Evolutionary conservation across 108 stramenopile genomes (phyloP).

Genomic region (Stephanodiscus minutulus): DNA sequence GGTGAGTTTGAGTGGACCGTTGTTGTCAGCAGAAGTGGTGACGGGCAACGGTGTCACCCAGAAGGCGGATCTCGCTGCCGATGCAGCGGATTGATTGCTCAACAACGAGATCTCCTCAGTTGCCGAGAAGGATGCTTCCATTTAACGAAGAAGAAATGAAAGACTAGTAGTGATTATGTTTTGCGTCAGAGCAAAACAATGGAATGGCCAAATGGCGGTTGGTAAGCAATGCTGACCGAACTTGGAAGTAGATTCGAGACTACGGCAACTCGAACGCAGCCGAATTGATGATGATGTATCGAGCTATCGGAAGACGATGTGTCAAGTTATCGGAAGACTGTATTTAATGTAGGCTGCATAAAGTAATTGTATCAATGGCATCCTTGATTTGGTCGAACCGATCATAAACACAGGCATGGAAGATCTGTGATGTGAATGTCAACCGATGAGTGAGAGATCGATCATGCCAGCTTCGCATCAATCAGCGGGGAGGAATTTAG

Average conservation of each 20-base stretch:
- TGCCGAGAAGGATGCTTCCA: conserved; percentile 12
- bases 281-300: neutral
- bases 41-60: neutral
- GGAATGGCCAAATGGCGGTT: neutral
- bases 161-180: neutral
- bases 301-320: neutral
- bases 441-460: no score
- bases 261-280: neutral
- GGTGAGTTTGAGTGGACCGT: conserved; percentile 48
- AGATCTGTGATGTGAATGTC: no score
- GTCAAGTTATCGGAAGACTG: conserved; percentile 9
- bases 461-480: no score
- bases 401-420: no score
- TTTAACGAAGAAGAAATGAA: conserved; percentile 16
- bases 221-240: neutral
- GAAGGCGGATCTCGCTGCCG: conserved; percentile 14
- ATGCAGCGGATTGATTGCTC: conserved; percentile 23
- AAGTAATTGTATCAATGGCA: neutral
- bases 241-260: neutral
- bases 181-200: neutral
- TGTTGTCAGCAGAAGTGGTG: conserved; percentile 6
- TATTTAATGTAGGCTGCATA: conserved; percentile 2
- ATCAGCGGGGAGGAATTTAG: no score
- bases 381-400: neutral
- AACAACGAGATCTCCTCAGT: conserved; percentile 16